phyloP scores from a whole-genome alignment of 2,329 filamentous ascomycete genomes.

The Aspergillus caelatus region DNA sequence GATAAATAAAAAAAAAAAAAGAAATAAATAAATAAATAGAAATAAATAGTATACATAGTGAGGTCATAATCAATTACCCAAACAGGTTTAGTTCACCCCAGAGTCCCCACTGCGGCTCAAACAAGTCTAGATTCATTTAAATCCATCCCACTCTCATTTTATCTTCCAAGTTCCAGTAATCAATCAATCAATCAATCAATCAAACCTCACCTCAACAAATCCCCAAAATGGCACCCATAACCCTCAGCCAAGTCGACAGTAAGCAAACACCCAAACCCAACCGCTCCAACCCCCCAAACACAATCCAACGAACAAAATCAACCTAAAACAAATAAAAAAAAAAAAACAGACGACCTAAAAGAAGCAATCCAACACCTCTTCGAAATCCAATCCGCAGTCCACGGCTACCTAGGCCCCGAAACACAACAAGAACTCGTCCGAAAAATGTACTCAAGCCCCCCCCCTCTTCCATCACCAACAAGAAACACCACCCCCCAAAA shows the following conservation, averaged over 20 bases:
- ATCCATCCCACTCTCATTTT: not conserved
- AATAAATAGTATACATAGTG: too few relatives aligned
- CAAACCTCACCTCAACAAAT: too few relatives aligned
- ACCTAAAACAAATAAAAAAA: not conserved
- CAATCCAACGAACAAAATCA: not conserved
- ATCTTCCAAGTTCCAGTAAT: not conserved
- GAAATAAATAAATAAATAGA: too few relatives aligned
- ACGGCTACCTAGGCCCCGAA: constrained; percentile 61
- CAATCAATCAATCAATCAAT: not conserved
- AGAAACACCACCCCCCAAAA: not conserved
- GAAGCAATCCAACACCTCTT: constrained; percentile 65
- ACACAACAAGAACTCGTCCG: constrained; percentile 61
- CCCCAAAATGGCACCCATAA: constrained; percentile 38
- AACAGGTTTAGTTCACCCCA: not conserved
- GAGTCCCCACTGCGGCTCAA: not conserved
- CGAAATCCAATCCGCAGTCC: constrained; percentile 60
- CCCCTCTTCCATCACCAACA: too few relatives aligned
- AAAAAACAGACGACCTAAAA: constrained; percentile 56
- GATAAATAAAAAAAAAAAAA: too few relatives aligned
- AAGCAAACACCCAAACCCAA: constrained; percentile 4
- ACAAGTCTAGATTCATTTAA: not conserved
- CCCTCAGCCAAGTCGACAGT: constrained; percentile 40
- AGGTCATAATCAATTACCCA: not conserved
- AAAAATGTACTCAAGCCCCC: constrained; percentile 53
- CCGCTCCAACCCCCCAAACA: too few relatives aligned